Percentiles rank a stretch among this genome's conserved stretches.
Evolutionary conservation across 306 rosid species (phyloP).

Genomic region (Trifolium subterraneum): DNA sequence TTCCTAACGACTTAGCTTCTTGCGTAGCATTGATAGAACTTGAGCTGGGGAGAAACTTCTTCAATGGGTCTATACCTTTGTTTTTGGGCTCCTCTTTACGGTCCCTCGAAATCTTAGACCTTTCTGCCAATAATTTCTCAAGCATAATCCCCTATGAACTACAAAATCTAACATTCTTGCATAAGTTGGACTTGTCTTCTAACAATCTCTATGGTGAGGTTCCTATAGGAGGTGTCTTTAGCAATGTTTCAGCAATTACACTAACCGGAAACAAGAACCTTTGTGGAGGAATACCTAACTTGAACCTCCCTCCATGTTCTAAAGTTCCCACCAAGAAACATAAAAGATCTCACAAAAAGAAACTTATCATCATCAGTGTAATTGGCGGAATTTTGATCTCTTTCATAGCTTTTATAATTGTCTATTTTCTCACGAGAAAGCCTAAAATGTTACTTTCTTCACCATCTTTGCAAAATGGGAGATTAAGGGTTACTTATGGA

Average conservation of each 20-base stretch:
- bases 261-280: neutral
- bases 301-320: neutral
- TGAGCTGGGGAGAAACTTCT: neutral
- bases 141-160: neutral
- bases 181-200: neutral
- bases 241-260: neutral
- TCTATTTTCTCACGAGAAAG: neutral
- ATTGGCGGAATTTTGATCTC: neutral
- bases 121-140: neutral
- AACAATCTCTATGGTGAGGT: neutral
- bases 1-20: slow-evolving; percentile 31
- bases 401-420: neutral
- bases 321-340: neutral
- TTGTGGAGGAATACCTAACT: neutral
- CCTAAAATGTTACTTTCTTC: neutral
- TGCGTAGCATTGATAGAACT: slow-evolving; percentile 15
- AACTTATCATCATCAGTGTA: neutral
- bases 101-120: neutral
- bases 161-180: neutral
- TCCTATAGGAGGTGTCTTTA: neutral
- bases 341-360: neutral
- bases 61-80: slow-evolving; percentile 25
- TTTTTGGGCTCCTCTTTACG: neutral
- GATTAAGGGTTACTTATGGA: neutral
- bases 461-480: neutral